Evolutionary conservation across 176 grass and related monocot genomes (phyloP), one percentile per base, ranked within the genome.

Genomic region (Aegilops longissima): DNA sequence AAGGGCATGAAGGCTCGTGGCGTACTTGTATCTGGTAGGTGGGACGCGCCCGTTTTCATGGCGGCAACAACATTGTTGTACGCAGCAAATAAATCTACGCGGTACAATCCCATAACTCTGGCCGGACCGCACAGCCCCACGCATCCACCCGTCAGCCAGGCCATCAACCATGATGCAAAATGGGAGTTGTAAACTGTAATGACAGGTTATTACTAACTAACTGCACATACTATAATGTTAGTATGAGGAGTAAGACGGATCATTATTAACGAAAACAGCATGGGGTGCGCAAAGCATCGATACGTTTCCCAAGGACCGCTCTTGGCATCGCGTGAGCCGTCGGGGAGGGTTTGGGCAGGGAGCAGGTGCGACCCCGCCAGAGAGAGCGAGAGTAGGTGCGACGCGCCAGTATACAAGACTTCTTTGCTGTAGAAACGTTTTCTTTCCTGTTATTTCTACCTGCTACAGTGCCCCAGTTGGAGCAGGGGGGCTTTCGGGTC

Each of bases 241-340:
- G 12, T 74, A 47, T 47, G 27, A 61, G 44, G 17, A 61, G 44
- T 52, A 38, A 20, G 66, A 61, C 0, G 4, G 16, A 79, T 30
- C 49, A n/a, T 64, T 44, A 42, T 21, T 12, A 45, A 45, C 40
- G 54, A 24, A 13, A 67, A 18, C 29, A 70, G n/a, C 73, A 64
- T 86, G 42, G 71, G 66, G 84, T 59, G 89, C 78, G 52, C 18
- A 73, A 79, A 87, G 89, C 77, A 25, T n/a, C 77, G 10, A 79
- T 83, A 79, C 73, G 73, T 61, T 80, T 29, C 45, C 80, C 75
- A 12, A 75, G 4, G 24, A 24, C 12, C 73, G 80, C 9, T 67
- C 42, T 39, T 29, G 84, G 88, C 12, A 69, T 87, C 51, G 80
- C 85, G 85, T 87, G 89, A 38, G 64, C 39, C 24, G 65, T 27